Evolutionary conservation across 208 protist genomes (phyloP).

Genomic region (Vickermania ingenoplastis): DNA sequence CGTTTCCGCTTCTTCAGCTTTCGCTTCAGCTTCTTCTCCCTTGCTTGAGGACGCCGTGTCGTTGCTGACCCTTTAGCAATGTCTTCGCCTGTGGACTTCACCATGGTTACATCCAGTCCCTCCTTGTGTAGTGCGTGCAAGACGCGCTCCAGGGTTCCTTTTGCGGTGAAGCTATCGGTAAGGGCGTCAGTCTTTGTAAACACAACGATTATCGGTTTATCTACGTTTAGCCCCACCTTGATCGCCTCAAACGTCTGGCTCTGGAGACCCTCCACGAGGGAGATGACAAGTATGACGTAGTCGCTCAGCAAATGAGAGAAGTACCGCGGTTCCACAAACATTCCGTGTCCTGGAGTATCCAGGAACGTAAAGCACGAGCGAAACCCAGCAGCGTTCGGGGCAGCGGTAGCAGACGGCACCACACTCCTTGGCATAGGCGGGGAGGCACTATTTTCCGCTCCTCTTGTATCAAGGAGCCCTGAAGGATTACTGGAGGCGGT

Average conservation of each 20-base stretch:
- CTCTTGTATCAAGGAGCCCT: no score
- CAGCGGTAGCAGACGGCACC: no score
- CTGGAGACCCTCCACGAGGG: conserved; percentile 65
- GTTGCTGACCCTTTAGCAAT: background rate
- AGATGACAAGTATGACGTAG: conserved; percentile 70
- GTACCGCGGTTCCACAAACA: conserved; percentile 76
- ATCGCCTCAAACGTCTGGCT: conserved; percentile 81
- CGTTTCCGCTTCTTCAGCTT: background rate
- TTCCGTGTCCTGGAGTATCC: conserved; percentile 80
- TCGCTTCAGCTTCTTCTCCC: no score
- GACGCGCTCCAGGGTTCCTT: conserved; percentile 24
- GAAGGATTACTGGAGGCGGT: no score
- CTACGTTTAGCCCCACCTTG: conserved; percentile 77
- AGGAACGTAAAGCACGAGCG: conserved; percentile 86
- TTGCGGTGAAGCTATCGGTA: conserved; percentile 38
- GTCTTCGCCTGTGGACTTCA: conserved; percentile 12
- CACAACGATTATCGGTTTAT: conserved; percentile 78
- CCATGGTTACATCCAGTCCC: conserved; percentile 59
- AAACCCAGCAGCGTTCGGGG: no score
- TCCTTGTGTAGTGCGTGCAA: conserved; percentile 36
- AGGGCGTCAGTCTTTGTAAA: conserved; percentile 84
- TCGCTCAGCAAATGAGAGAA: conserved; percentile 67
- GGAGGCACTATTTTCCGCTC: no score
- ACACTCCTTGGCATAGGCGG: background rate
- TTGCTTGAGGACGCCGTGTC: no score